Base-by-base conservation (phyloP, 1,284 basidiomycete genomes). In the Pseudomicrostroma phylloplanum region DNA sequence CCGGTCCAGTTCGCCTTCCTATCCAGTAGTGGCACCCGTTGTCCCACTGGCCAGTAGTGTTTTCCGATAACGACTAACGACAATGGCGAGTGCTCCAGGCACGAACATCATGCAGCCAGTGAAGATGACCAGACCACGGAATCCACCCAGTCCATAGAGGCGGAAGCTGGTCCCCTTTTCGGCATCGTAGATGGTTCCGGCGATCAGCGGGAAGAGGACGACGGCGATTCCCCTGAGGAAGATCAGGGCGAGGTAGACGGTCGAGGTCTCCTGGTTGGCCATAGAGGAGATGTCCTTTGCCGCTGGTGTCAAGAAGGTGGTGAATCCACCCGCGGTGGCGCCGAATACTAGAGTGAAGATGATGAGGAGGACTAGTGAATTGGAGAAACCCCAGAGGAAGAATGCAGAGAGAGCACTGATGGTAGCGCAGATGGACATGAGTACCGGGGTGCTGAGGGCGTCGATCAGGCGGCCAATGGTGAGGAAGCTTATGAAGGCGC, bases 291-390 rank as follows among this genome's bases (percentile, higher is more conserved):
- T 58, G 54, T 67, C 64, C 12, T 65, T 46, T 30, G 62, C 59
- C 2, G 71, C 55, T 2, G 71, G 69, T 1, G 69, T 67, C 9
- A 72, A 17, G 60, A 71, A 67, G 21, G 59, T 60, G 15, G 56
- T 48, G 48, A 63, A 61, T 4, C 60, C 61, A 26, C 36, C 30
- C 12, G 40, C 60, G 13, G 67, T 65, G 3, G 67, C 25, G 13
- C 71, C 73, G 51, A 69, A 73, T 25, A 73, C 59, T 15, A 75
- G 62, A 23, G 64, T 68, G 40, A 67, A 75, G 21, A 68, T 48
- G n/a, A 75, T 11, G 21, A 75, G 61, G 48, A 72, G 62, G 36
- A 68, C 59, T 1, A 75, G 58, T 30, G 71, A 67, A 30, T 46
- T 23, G 9, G 73, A 66, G 21, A 75, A 73, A 0, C 73, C 73